Evolutionary conservation across 2,329 filamentous ascomycete genomes (phyloP), one percentile per base, ranked within the genome.

Genomic region (Grosmannia huntii): DNA sequence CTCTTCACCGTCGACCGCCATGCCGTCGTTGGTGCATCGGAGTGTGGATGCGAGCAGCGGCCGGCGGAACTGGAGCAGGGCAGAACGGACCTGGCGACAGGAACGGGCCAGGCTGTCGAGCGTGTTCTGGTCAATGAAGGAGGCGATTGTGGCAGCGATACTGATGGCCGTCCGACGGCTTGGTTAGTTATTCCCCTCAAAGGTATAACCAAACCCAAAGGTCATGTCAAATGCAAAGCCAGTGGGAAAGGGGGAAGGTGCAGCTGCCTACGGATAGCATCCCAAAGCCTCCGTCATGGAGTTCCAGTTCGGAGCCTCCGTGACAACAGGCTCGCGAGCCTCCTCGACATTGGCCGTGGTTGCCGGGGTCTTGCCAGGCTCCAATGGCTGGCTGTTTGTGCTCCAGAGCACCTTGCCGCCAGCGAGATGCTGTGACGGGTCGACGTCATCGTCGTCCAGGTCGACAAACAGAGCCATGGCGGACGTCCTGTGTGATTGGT

Each of bases 21-120:
- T 65, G 58, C 73, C 71, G 65, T 95, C 90, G 69, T 90, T 89
- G 61, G 77, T 78, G 74, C 92, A 96, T 62, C 84, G 89, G 55
- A 96, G 77, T 2, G 90, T 92, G 61, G 86, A 84, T 44, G 76
- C 77, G 56, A 94, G 76, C 21, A 96, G 80, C 63, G 87, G 82
- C 55, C 76, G 77, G 66, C 89, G 86, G 71, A 89, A 91, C 65
- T 90, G 88, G 50, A 95, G 75, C 27, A 97, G 79, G 64, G 85
- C 88, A 59, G 79, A 78, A 64, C 88, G 88, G 62, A 95, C 82
- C 67, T 88, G 84, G 56, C 86, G 87, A 69, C 90, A 95, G 58
- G 89, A 90, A 57, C 82, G 82, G 56, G 91, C 88, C 23, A 97
- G 82, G 63, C 86, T 84, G 70, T 95, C 86, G 65, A 96, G 81